Base-by-base conservation (phyloP, 768 basidiomycete species). In the Amanita brunnescens region DNA sequence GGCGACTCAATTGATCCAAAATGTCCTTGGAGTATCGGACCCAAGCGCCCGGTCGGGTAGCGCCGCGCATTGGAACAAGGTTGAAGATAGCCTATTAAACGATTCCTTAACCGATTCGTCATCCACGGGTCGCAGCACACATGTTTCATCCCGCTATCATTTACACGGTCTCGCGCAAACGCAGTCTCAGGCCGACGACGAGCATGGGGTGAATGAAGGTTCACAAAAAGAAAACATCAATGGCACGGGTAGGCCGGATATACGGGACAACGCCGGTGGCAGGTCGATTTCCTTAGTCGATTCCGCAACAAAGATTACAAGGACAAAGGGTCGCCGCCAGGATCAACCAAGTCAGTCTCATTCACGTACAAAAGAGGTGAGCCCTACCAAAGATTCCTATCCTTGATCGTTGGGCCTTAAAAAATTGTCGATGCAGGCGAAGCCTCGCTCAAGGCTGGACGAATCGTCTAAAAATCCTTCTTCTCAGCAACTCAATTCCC, bases 91-190 rank as follows among this genome's bases (percentile, higher is more conserved):
- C 21, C 46, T 61, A 32, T 60, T 61, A 32, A 67, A 68, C 26
- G 70, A 74, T 40, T 59, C 65, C 46, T 75, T 75, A 3, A 58
- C 65, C 29, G 71, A 73, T 57, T 77, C 73, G 9, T 70, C 64
- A 30, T 60, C 64, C 58, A 65, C 67, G 54, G 61, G 73, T 44
- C 62, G 66, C 32, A 55, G 58, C 52, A 61, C 63, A 47, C 62
- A 60, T 56, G 62, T 66, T 33, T 61, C 68, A 34, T 74, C 77
- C 24, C 70, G 69, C 50, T 82, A 83, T 63, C 74, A 78, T 59
- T 73, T 80, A 54, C 75, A 80, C 57, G 83, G 79, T 2, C 68
- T 85, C 16, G 78, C 72, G 1, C 78, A 81, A 58, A 75, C 78
- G 0, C 77, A 83, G 55, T 72, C 72, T 0, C 76, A 76, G 54